Percentiles rank a stretch among this genome's conserved stretches.
These are phyloP conservation scores for Galeopsis tetrahit DNA, from an alignment of 257 asterid genomes.

Conservation along the genomic window DNA sequence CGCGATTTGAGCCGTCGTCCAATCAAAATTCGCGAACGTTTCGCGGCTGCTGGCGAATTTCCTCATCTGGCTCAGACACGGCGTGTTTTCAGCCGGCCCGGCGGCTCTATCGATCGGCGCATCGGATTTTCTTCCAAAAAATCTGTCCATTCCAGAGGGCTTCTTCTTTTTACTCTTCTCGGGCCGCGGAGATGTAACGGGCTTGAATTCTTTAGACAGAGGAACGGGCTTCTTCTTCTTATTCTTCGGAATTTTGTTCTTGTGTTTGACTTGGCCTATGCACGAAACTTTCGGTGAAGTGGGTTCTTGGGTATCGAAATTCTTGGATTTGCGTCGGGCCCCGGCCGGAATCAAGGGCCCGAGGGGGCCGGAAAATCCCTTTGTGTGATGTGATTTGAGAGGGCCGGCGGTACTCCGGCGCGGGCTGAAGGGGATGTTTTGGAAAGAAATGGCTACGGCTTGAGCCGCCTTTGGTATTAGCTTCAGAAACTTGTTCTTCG, in stretches of 20 bases:
- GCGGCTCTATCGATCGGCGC: slow-evolving; percentile 17
- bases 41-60: slow-evolving; percentile 81
- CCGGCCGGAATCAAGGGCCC: slow-evolving; percentile 49
- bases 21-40: slow-evolving; percentile 65
- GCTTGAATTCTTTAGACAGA: not conserved
- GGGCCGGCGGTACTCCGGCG: slow-evolving; percentile 38
- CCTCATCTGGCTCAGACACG: slow-evolving; percentile 61
- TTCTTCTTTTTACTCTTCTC: slow-evolving; percentile 18
- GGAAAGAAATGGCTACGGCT: slow-evolving; percentile 46
- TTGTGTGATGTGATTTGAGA: slow-evolving; percentile 28
- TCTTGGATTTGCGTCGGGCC: slow-evolving; percentile 44
- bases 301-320: slow-evolving; percentile 51
- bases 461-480: slow-evolving; percentile 42
- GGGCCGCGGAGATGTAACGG: slow-evolving; percentile 15
- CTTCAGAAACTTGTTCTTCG: slow-evolving; percentile 47
- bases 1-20: slow-evolving; percentile 57
- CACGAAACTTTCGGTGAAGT: slow-evolving; percentile 66
- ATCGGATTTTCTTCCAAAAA: slow-evolving; percentile 36
- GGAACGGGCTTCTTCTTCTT: not conserved
- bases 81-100: slow-evolving; percentile 30
- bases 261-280: slow-evolving; percentile 58
- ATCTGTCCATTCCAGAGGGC: slow-evolving; percentile 27
- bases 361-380: slow-evolving; percentile 48
- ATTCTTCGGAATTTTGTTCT: slow-evolving; percentile 28
- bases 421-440: slow-evolving; percentile 51